These are phyloP conservation scores for Digitaria exilis DNA, from an alignment of 202 grass and related monocot species.

Conservation along the genomic window DNA sequence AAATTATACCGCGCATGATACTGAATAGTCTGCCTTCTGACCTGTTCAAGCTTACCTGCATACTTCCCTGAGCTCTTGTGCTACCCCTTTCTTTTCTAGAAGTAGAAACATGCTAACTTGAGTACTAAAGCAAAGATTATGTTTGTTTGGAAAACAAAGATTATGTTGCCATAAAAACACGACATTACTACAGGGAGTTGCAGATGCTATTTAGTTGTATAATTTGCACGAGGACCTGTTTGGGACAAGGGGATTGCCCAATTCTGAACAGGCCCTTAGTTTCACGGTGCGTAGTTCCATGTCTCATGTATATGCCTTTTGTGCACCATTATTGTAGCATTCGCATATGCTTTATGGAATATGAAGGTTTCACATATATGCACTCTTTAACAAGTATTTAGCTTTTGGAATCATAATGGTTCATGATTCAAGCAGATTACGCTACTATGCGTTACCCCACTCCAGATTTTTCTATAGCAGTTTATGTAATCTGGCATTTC, in stretches of 20 bases:
- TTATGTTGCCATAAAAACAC: neutral
- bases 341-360: no score
- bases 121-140: no score
- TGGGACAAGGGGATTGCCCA: neutral
- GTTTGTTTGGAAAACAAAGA: no score
- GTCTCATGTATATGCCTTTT: slow-evolving; percentile 18
- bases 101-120: neutral
- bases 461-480: no score
- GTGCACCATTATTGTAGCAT: neutral
- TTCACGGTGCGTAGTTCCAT: neutral
- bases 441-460: no score
- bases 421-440: no score
- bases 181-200: neutral
- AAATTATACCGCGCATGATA: neutral
- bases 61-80: neutral
- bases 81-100: neutral
- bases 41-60: slow-evolving; percentile 19
- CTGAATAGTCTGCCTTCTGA: slow-evolving; percentile 9
- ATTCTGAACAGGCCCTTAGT: neutral
- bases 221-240: slow-evolving; percentile 10
- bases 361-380: no score
- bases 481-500: no score
- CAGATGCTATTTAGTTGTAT: slow-evolving; percentile 13
- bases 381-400: no score
- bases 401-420: no score